Base-by-base conservation (phyloP, 2,329 filamentous ascomycete genomes). In the Neodidymelliopsis sp. region DNA sequence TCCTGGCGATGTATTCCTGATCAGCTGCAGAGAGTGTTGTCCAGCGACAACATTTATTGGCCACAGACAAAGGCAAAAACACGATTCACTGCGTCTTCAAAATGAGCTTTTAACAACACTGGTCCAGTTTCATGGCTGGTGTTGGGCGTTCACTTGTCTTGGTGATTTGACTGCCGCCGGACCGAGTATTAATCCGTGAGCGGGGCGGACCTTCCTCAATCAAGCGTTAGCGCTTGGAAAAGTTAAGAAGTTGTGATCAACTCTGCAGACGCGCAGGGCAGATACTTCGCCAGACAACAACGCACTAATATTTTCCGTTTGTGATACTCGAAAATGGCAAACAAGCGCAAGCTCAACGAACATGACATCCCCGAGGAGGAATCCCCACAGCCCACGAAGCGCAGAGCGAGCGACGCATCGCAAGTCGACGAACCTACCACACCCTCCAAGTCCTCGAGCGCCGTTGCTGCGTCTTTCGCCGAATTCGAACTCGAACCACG, bases 401-500 rank as follows among this genome's bases (percentile, higher is more conserved):
- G 52, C 48, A 48, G 56, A 45, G 52, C 56, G 18, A 63, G 61
- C 54, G 62, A 63, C 28, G 60, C 56, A 31, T 62, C 63, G 8
- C 58, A 62, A 7, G 50, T 39, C n/a, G 54, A 59, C n/a, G 51
- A 59, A 22, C 45, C 52, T 43, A 41, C 54, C 18, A 54, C 56
- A 22, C 20, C 46, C 20, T 31, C 46, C 27, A 54, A 63, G 24
- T 44, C 62, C 11, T 40, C 27, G n/a, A 47, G 46, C 15, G 45
- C 54, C n/a, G 36, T 42, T 31, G 52, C 56, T 13, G 51, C 52
- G 11, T 84, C 85, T 3, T 99, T 97, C 68, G 81, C 87, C 57
- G 82, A 85, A 47, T 82, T 97, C 53, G 86, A 85, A 54, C 85
- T 99, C 54, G 94, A 99, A 69, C 77, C 91, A 8, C 86, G 94